Base-by-base conservation (phyloP, 257 asterid species). In the Solanum verrucosum region DNA sequence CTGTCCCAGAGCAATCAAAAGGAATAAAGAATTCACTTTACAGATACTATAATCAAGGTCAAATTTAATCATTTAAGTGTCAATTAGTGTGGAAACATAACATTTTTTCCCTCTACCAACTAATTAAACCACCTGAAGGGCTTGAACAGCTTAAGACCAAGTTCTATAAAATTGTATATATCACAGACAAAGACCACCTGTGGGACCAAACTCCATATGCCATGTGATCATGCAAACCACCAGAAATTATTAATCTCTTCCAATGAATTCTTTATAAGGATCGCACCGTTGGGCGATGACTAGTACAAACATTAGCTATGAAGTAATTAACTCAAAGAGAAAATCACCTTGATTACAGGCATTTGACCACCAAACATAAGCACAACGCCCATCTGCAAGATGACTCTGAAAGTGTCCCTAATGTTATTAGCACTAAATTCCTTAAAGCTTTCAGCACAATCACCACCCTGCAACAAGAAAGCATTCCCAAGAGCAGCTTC, bases 361-460 rank as follows among this genome's bases (percentile, higher is more conserved):
- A 95, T 93, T 92, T 94, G 96, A 59, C 95, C 98, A 83, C 98
- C 98, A 92, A 93, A 95, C 98, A 94, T 95, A 77, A 95, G 98
- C 33, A 94, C 98, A 56, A 92, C 98, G 18, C 98, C 88, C 98
- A 95, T 95, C 95, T 95, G 98, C 93, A 95, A 87, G 74, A 95
- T 83, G 74, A 95, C 98, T 88, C 98, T 90, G 83, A 95, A 94
- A 14, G 98, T 93, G 72, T 95, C 98, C 90, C 98, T 91, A 82
- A 94, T 95, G 83, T 94, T 94, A 78, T 95, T 95, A 16, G 96
- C 98, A 89, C 91, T 93, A 90, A 94, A 94, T 84, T 95, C 98
- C 59, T 94, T 94, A 89, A 95, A 95, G 86, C 98, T 95, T 93
- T 95, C 98, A 5, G 98, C 98, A 88, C 98, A 95, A 85, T 95